A percentile compares a stretch with the other conserved stretches of the same genome.
phyloP scores from a whole-genome alignment of 805 yeast species.

The Komagataella phaffii region DNA sequence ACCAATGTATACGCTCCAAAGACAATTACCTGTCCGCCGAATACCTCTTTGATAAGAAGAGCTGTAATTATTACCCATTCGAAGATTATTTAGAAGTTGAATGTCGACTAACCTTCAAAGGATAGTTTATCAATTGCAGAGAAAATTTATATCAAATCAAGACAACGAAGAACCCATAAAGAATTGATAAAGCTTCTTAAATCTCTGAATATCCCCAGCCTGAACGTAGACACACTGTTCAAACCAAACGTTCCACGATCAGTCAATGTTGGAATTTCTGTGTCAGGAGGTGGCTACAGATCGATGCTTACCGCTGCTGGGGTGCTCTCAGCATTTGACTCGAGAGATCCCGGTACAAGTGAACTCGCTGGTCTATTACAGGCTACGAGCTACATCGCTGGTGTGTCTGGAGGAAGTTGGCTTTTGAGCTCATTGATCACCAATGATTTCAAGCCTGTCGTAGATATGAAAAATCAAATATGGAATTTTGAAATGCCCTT shows the following conservation, averaged over 20 bases:
- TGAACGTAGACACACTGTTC: not conserved
- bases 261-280: slow-evolving; percentile 13
- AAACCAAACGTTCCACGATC: not conserved
- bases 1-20: not conserved
- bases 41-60: not conserved
- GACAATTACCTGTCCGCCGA: not conserved
- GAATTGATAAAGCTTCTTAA: not conserved
- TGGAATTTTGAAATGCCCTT: slow-evolving; percentile 35
- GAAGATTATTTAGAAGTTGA: not conserved
- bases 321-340: slow-evolving; percentile 34
- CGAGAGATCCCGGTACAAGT: slow-evolving; percentile 23
- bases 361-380: slow-evolving; percentile 40
- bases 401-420: slow-evolving; percentile 70
- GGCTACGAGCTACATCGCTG: slow-evolving; percentile 40
- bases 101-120: not conserved
- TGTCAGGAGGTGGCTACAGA: slow-evolving; percentile 43
- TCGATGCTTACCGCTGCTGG: slow-evolving; percentile 53
- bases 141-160: not conserved
- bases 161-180: not conserved
- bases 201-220: not conserved
- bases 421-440: slow-evolving; percentile 34
- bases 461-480: slow-evolving; percentile 11
- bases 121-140: not conserved
- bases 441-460: slow-evolving; percentile 23
- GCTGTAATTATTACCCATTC: not conserved